A percentile compares a stretch with the other conserved stretches of the same genome.
phyloP scores from a whole-genome alignment of 768 basidiomycete species.

The Pleurotus eryngii region DNA sequence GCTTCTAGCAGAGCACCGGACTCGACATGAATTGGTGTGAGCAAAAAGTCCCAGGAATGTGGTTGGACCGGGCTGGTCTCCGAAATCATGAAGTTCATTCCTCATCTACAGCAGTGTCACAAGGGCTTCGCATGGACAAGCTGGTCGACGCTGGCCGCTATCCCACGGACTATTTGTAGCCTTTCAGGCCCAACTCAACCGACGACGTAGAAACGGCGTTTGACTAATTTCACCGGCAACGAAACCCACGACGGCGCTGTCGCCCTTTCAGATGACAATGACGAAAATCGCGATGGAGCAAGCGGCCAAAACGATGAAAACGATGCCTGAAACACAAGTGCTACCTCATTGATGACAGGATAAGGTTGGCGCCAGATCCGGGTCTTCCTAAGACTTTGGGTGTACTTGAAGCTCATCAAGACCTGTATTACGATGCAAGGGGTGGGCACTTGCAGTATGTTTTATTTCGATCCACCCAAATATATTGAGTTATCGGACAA shows the following conservation, averaged over 20 bases:
- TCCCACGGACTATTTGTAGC: neutral
- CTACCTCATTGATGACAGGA: neutral
- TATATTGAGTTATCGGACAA: neutral
- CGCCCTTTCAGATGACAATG: neutral
- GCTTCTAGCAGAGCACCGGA: neutral
- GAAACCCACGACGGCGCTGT: neutral
- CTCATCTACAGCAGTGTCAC: neutral
- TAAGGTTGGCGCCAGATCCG: neutral
- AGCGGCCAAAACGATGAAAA: neutral
- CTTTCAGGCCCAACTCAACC: neutral
- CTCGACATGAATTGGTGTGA: constrained; percentile 3
- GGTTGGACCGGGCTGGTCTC: neutral
- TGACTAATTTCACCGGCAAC: neutral
- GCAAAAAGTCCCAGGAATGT: neutral
- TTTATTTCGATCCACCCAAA: neutral
- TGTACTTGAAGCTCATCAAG: neutral
- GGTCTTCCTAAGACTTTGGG: neutral
- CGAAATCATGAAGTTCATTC: neutral
- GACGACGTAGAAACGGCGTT: neutral
- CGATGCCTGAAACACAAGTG: neutral
- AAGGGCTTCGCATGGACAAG: neutral
- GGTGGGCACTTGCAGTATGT: constrained; percentile 1
- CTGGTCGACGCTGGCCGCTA: neutral
- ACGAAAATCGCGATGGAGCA: neutral
- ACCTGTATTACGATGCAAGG: neutral